Base-by-base conservation (phyloP, 2,329 filamentous ascomycete genomes). In the Fusarium nurragi region DNA sequence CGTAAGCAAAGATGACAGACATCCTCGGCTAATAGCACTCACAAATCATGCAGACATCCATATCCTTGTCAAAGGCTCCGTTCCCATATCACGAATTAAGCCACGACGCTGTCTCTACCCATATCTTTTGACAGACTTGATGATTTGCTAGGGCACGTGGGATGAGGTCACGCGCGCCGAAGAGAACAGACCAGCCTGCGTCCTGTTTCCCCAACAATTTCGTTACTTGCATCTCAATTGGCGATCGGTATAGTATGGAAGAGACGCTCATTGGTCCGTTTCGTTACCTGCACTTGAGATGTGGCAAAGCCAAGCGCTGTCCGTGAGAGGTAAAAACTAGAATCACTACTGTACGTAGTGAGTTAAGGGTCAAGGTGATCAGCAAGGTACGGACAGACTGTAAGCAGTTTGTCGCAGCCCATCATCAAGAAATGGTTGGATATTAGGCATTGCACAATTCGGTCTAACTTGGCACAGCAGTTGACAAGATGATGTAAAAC, bases 181-280 rank as follows among this genome's bases (percentile, higher is more conserved):
- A 48, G 34, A 62, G 52, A 62, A 65, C 51, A 54, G 56, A 46
- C 60, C 55, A 68, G 40, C 47, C 30, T 38, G 58, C 48, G 64
- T 66, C 53, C 48, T 56, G 43, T 61, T 61, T 62, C 49, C 65
- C 55, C 65, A 68, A 68, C 65, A 68, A 54, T 65, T 67, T 67
- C 41, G 58, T 51, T 53, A 47, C 55, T 57, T 62, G 50, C 47
- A 46, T 60, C 56, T 59, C 38, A 59, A 50, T 59, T 57, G 43
- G 34, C 48, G 52, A 67, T 70, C 54, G 55, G 55, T 60, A 54
- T 61, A 38, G 56, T 63, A 54, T 61, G 32, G 46, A 58, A 39
- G 21, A 45, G 51, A 57, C 49, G 34, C 47, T 59, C 47, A 70
- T 71, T 71, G 58, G 66, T 10, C 43, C 49, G 47, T 48, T 22